A percentile compares a stretch with the other conserved stretches of the same genome.
These are phyloP conservation scores for Penicillium sp. DNA, from an alignment of 2,329 filamentous ascomycete species.

Conservation along the genomic window DNA sequence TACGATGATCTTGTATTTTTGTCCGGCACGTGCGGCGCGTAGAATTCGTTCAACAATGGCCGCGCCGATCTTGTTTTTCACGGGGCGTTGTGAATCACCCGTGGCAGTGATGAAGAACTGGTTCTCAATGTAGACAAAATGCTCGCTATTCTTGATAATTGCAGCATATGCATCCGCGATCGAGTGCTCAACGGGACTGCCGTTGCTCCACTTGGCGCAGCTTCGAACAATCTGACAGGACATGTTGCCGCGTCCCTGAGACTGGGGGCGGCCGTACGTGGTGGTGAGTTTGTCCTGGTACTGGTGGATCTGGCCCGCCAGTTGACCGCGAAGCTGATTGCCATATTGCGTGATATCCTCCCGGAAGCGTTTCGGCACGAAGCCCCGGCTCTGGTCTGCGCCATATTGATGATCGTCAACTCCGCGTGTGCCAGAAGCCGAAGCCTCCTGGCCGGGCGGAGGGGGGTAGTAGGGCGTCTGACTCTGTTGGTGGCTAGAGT, in stretches of 20 bases:
- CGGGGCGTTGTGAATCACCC: slow-evolving; percentile 72
- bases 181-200: slow-evolving; percentile 74
- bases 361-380: slow-evolving; percentile 31
- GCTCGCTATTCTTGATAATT: slow-evolving; percentile 77
- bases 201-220: slow-evolving; percentile 93
- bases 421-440: slow-evolving; percentile 30
- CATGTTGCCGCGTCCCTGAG: slow-evolving; percentile 29
- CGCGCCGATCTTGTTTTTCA: slow-evolving; percentile 84
- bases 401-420: slow-evolving; percentile 32
- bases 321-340: slow-evolving; percentile 34
- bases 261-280: slow-evolving; percentile 18
- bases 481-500: slow-evolving; percentile 14
- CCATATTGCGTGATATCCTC: slow-evolving; percentile 36
- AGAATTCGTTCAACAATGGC: slow-evolving; percentile 90
- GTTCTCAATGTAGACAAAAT: slow-evolving; percentile 96
- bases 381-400: slow-evolving; percentile 31
- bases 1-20: slow-evolving; percentile 87
- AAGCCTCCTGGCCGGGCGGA: slow-evolving; percentile 30
- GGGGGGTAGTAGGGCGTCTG: slow-evolving; percentile 39
- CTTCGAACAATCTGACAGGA: slow-evolving; percentile 58
- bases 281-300: slow-evolving; percentile 37
- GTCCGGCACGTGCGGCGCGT: slow-evolving; percentile 68
- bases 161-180: slow-evolving; percentile 81
- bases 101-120: slow-evolving; percentile 98
- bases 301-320: slow-evolving; percentile 41